phyloP scores from a whole-genome alignment of 306 rosid genomes.

The Trifolium pratense region DNA sequence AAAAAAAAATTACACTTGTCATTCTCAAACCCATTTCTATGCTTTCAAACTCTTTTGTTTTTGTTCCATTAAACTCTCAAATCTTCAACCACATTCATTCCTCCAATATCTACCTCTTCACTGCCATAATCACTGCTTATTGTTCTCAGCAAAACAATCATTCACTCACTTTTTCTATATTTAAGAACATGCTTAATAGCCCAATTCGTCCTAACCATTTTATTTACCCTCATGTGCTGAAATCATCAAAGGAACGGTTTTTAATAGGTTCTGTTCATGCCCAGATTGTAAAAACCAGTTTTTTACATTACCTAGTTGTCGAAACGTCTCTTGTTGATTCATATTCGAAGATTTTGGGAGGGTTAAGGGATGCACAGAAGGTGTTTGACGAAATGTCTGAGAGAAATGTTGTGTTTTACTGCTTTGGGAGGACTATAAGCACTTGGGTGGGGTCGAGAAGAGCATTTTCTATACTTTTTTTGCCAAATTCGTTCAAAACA shows the following conservation, averaged over 20 bases:
- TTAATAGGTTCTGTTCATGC: conserved; percentile 52
- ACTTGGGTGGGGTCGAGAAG: no score
- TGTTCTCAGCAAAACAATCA: conserved; percentile 55
- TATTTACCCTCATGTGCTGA: conserved; percentile 65
- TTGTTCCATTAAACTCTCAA: conserved; percentile 55
- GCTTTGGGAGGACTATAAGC: conserved; percentile 6
- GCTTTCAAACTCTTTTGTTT: conserved; percentile 80
- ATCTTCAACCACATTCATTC: conserved; percentile 56
- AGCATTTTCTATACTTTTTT: no score
- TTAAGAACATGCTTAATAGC: conserved; percentile 55
- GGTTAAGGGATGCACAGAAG: conserved; percentile 48
- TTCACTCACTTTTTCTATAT: conserved; percentile 45
- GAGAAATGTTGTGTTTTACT: conserved; percentile 70
- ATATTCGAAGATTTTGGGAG: conserved; percentile 46
- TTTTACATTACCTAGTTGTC: conserved; percentile 62
- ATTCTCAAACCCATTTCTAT: conserved; percentile 67
- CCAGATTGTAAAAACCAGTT: conserved; percentile 66
- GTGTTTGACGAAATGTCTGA: conserved; percentile 74
- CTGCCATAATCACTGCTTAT: conserved; percentile 75
- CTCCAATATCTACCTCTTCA: conserved; percentile 65
- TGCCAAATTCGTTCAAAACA: no score
- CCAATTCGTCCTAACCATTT: conserved; percentile 54
- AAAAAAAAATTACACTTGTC: no score
- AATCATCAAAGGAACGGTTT: conserved; percentile 44
- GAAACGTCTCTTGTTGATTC: conserved; percentile 67